These are phyloP conservation scores for Hura crepitans DNA, from an alignment of 441 rosid genomes.

Conservation along the genomic window DNA sequence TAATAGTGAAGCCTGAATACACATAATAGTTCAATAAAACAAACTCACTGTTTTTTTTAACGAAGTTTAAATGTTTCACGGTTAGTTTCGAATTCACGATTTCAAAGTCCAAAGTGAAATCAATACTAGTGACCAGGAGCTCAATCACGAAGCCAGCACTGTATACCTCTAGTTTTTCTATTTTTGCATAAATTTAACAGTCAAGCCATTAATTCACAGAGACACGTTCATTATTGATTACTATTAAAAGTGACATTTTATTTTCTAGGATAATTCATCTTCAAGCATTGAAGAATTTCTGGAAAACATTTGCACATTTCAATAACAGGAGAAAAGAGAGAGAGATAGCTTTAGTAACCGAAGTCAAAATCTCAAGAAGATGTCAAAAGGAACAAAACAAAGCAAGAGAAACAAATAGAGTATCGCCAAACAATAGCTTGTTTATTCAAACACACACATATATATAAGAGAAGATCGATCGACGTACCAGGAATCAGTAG, in stretches of 20 bases:
- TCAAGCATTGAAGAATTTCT: not conserved
- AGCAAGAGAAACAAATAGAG: not conserved
- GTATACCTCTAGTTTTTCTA: not conserved
- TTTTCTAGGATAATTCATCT: not conserved
- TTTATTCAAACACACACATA: not conserved
- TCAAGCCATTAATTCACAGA: not conserved
- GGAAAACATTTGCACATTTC: not conserved
- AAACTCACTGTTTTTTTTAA: not conserved
- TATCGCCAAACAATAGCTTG: not conserved
- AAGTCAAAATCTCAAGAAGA: not conserved
- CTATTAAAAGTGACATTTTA: not conserved
- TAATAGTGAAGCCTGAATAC: not conserved
- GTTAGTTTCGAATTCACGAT: not conserved
- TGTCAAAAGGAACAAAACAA: no score
- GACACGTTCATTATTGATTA: not conserved
- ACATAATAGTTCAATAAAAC: not conserved
- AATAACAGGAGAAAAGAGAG: not conserved
- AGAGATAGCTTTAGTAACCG: not conserved
- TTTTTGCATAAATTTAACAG: not conserved
- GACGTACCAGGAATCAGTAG: constrained; percentile 68
- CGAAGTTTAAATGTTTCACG: no score
- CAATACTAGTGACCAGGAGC: not conserved
- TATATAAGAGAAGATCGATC: not conserved
- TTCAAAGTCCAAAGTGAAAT: not conserved
- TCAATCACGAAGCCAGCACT: not conserved